Conservation (phyloP, 257 asterid genomes). For the Misopates orontium region DNA sequence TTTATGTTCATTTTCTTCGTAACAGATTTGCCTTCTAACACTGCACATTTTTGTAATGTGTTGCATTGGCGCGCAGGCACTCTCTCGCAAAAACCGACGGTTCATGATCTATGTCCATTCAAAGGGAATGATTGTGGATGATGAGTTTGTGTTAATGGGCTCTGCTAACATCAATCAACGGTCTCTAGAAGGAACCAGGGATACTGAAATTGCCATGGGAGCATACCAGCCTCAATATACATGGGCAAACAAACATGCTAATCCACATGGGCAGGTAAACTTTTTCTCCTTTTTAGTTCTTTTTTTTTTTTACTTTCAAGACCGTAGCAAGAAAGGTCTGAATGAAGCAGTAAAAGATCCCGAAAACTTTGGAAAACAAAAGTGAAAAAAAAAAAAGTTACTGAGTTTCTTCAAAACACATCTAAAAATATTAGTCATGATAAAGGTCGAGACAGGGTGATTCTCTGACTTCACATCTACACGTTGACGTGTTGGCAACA, state of each 20-base stretch:
- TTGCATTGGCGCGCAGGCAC: slow-evolving; percentile 42
- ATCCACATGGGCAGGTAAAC: slow-evolving; percentile 85
- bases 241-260: slow-evolving; percentile 53
- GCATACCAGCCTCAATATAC: slow-evolving; percentile 89
- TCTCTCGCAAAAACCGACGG: slow-evolving; percentile 55
- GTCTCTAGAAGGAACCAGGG: slow-evolving; percentile 88
- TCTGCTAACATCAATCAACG: slow-evolving; percentile 97
- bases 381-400: too few relatives aligned
- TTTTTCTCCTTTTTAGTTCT: background rate
- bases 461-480: too few relatives aligned
- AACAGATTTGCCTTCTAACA: background rate
- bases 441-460: background rate
- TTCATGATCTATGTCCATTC: slow-evolving; percentile 96
- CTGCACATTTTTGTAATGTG: background rate
- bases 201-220: slow-evolving; percentile 99
- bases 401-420: too few relatives aligned
- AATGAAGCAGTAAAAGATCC: too few relatives aligned
- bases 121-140: slow-evolving; percentile 96
- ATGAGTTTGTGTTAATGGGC: slow-evolving; percentile 77
- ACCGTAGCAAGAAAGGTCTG: too few relatives aligned
- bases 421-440: too few relatives aligned
- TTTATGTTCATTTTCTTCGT: slow-evolving; percentile 1
- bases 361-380: too few relatives aligned
- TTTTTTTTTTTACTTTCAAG: background rate
- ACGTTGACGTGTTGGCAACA: too few relatives aligned